Evolutionary conservation across 2,329 filamentous ascomycete species (phyloP), one percentile per base, ranked within the genome.

Genomic region (Lachnellula cervina): DNA sequence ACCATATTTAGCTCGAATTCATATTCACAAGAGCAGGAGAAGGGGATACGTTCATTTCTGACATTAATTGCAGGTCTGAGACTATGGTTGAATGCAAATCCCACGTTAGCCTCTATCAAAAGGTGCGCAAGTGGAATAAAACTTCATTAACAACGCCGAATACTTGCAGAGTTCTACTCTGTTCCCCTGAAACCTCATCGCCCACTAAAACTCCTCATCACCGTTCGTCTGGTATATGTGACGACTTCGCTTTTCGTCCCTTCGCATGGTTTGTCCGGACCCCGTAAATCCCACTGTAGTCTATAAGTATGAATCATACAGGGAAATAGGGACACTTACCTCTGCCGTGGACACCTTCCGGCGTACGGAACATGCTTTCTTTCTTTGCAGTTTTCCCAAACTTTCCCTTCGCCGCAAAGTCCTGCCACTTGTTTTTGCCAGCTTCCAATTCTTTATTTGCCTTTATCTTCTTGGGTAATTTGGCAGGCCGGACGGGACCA

Each of bases 351-450:
- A 94, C 81, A 59, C 90, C 87, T 34, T 96, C 91, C 0, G 91
- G 90, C 2, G 92, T 97, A 47, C 92, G 86, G 71, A 97, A 97
- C 92, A 97, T 97, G 78, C 90, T 96, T 49, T 96, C 90, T 74
- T 96, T 96, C 76, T 93, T 93, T 23, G 71, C 71, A 43, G 74
- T 63, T 71, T 87, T 87, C 62, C 78, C 82, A 61, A 83, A 77
- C 69, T 90, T 92, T 47, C 80, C 81, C 71, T 95, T 96, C 68
- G 80, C 79, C 62, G 85, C 88, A 72, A 96, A 99, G 61, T 95
- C 89, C 70, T 97, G 88, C 94, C 94, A 99, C 70, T 94, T 96
- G 68, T 76, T 89, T 77, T 96, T 96, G 68, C 88, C 87, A 60
- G 86, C 89, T 75, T 97, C 93, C 23, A 97, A 80, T 70, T 95